These are phyloP conservation scores for Heterobasidion parviporum DNA, from an alignment of 1,284 basidiomycete species.

Conservation along the genomic window DNA sequence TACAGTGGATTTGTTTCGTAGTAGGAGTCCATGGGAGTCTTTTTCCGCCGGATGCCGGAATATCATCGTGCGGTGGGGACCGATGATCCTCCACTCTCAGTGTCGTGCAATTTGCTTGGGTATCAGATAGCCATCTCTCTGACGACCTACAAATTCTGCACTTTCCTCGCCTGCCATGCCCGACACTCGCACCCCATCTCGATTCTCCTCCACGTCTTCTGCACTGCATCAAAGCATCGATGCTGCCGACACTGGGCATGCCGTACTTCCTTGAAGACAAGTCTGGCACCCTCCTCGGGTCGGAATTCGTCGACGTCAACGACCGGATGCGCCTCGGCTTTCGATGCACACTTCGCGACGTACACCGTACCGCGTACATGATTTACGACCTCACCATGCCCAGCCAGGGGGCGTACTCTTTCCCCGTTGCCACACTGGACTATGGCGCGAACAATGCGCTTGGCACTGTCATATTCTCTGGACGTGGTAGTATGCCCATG, in stretches of 20 bases:
- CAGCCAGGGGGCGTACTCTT: slow-evolving; percentile 17
- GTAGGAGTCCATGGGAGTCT: no score
- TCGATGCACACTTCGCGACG: slow-evolving; percentile 35
- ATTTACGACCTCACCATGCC: slow-evolving; percentile 32
- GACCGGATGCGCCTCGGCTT: slow-evolving; percentile 46
- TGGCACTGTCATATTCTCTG: slow-evolving; percentile 40
- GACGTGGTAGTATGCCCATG: slow-evolving; percentile 35
- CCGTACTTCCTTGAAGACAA: slow-evolving; percentile 58
- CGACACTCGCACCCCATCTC: neutral
- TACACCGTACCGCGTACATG: slow-evolving; percentile 38
- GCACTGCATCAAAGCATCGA: neutral
- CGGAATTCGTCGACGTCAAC: slow-evolving; percentile 54
- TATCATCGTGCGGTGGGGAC: no score
- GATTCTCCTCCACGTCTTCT: neutral
- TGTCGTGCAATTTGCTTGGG: neutral
- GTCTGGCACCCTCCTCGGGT: slow-evolving; percentile 39
- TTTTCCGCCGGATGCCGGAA: no score
- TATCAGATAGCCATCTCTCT: neutral
- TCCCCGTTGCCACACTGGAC: slow-evolving; percentile 38
- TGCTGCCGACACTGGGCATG: slow-evolving; percentile 37
- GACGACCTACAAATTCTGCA: neutral
- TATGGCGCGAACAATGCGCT: slow-evolving; percentile 42
- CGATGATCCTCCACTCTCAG: neutral
- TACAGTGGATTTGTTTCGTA: neutral
- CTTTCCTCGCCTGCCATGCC: neutral